These are phyloP conservation scores for Reutealis trisperma DNA, from an alignment of 345 rosid species.

Conservation along the genomic window DNA sequence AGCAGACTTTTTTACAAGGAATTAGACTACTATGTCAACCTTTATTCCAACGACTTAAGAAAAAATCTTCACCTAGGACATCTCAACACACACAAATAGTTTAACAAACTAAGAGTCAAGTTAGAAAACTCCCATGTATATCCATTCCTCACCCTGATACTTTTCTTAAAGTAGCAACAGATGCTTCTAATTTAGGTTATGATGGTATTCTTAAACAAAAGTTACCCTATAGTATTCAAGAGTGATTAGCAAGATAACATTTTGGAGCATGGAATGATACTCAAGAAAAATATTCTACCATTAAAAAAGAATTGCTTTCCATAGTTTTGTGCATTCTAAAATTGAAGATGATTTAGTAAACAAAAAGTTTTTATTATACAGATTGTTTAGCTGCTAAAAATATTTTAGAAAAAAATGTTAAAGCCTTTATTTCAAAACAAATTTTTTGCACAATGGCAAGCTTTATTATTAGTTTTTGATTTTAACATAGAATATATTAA, in stretches of 20 bases:
- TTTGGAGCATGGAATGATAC: neutral
- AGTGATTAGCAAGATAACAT: neutral
- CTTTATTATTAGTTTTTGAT: too few relatives aligned
- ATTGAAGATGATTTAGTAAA: too few relatives aligned
- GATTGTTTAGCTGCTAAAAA: too few relatives aligned
- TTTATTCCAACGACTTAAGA: neutral
- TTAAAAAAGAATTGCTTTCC: neutral
- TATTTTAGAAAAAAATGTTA: too few relatives aligned
- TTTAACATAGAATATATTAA: too few relatives aligned
- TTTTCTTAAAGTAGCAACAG: neutral
- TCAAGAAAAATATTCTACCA: neutral
- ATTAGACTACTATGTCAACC: neutral
- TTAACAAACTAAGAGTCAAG: neutral
- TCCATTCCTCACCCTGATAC: neutral
- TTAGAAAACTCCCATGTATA: neutral
- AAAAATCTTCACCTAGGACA: neutral
- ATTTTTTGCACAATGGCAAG: too few relatives aligned
- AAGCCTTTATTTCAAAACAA: too few relatives aligned
- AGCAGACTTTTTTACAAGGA: neutral
- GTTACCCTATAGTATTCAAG: neutral
- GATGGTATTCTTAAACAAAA: neutral
- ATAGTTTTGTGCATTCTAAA: too few relatives aligned
- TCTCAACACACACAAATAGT: neutral
- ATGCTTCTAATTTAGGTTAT: neutral
- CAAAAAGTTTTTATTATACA: too few relatives aligned